Base-by-base conservation (phyloP, 495 filamentous ascomycete genomes). In the Penicillium lividum region DNA sequence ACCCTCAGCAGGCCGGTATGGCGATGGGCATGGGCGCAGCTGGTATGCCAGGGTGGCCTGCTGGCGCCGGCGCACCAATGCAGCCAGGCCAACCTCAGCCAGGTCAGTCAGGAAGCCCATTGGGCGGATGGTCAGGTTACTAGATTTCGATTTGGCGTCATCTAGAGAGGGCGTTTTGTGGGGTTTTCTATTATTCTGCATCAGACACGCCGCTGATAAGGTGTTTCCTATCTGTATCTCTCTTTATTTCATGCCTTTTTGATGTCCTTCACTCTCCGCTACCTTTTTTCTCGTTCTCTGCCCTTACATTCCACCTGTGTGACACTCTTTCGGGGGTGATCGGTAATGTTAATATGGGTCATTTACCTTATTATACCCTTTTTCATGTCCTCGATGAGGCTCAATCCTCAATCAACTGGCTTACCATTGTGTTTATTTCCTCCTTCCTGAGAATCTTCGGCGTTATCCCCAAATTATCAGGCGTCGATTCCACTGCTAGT, bases 121-220 rank as follows among this genome's bases (percentile, higher is more conserved):
- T 78, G 11, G 75, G 71, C 25, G 70, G 77, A 62, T 78, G 77
- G 73, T 78, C 75, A 45, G 65, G 68, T 18, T 80, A 78, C 66
- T 80, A 68, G 60, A 59, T 60, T 56, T 42, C 50, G 56, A 38
- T 59, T 59, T 45, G 63, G 69, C 67, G 63, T 73, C 72, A 44
- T 64, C 59, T 69, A 60, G 60, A 64, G 59, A 59, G 61, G 64
- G 71, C 63, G 68, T 73, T 73, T 57, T 48, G 60, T 38, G 54
- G 34, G 50, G 48, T 11, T 31, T 16, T 7, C 42, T 40, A 53
- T 57, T 52, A 30, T 28, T 53, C 62, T 58, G 57, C 31, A 57
- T 62, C 53, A 51, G 57, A 60, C 47, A 61, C 56, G 53, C 29
- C 60, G 53, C 53, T 56, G 49, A 40, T 15, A 9, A 29, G n/a